A percentile compares a stretch with the other conserved stretches of the same genome.
Evolutionary conservation across 140 eudicot genomes (phyloP).

Genomic region (Cichorium intybus): DNA sequence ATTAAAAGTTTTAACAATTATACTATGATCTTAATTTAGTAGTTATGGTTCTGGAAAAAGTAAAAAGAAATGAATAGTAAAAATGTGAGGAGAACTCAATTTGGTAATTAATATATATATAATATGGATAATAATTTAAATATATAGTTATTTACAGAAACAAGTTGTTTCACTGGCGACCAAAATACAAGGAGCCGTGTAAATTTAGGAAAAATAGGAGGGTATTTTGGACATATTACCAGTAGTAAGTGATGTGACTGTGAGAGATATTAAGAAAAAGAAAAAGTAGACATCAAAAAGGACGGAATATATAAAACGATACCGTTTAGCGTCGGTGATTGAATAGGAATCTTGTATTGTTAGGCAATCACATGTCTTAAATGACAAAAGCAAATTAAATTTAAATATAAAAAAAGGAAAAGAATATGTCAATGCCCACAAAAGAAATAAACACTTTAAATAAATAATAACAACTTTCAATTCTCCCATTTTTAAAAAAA

Average conservation of each 20-base stretch:
- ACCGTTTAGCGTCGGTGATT: slow-evolving; percentile 28
- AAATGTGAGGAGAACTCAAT: too few species aligned
- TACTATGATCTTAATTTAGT: too few species aligned
- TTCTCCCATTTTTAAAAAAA: neutral
- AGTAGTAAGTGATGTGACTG: neutral
- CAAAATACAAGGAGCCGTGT: neutral
- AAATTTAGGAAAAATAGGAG: neutral
- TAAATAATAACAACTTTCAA: neutral
- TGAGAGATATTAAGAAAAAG: neutral
- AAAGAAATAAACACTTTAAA: slow-evolving; percentile 12
- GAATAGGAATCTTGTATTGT: slow-evolving; percentile 18
- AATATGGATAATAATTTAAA: neutral
- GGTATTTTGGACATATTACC: neutral
- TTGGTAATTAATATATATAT: too few species aligned
- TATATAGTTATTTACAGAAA: neutral
- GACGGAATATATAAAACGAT: neutral
- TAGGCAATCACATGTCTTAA: slow-evolving; percentile 28
- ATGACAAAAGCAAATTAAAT: slow-evolving; percentile 3
- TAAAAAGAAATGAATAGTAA: too few species aligned
- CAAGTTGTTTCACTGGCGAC: neutral
- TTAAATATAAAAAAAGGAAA: neutral
- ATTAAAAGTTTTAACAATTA: too few species aligned
- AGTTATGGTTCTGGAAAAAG: too few species aligned
- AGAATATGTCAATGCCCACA: slow-evolving; percentile 8
- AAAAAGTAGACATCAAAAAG: neutral